Evolutionary conservation across 2,329 filamentous ascomycete genomes (phyloP), one percentile per base, ranked within the genome.

Genomic region (Amphichorda felina): DNA sequence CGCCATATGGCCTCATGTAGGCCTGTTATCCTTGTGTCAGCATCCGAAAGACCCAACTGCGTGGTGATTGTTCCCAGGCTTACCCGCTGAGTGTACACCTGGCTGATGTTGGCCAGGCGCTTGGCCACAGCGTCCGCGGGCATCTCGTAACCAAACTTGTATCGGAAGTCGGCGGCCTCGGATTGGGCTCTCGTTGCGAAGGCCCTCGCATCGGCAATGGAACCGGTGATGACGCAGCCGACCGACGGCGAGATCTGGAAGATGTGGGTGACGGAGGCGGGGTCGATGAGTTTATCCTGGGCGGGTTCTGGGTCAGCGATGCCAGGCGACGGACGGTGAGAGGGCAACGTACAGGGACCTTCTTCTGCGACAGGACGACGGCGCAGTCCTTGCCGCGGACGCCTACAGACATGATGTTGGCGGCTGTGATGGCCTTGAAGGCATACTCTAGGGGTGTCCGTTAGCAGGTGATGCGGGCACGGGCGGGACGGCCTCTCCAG

Each of bases 121-220:
- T 98, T 98, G 45, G 91, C 85, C 53, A 98, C 66, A 35, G 87
- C 91, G 63, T 98, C 91, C 60, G 87, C 94, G 41, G 91, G 91
- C 91, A 98, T 98, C 71, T 98, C 91, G 63, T 98, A 98, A 53
- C 91, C 91, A 58, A 78, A 94, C 68, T 95, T 95, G 78, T 98
- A 98, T 63, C 80, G 79, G 68, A 98, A 98, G 58, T 98, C 89
- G 39, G 89, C 89, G 47, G 91, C 91, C 66, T 98, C 91, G 50
- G 85, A 84, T 65, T 91, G 82, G 44, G 91, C 91, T 53, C 91
- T 80, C 62, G 86, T 85, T 41, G 94, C 85, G 45, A 86, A 93
- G 22, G 91, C 88, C 58, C 91, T 75, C 41, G 91, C 91, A 68
- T 98, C 91, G 50, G 91, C 89, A 61, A 98, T 96, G 46, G 91